These are phyloP conservation scores for Candida frijolesensis DNA, from an alignment of 1,139 yeast genomes.

Conservation along the genomic window DNA sequence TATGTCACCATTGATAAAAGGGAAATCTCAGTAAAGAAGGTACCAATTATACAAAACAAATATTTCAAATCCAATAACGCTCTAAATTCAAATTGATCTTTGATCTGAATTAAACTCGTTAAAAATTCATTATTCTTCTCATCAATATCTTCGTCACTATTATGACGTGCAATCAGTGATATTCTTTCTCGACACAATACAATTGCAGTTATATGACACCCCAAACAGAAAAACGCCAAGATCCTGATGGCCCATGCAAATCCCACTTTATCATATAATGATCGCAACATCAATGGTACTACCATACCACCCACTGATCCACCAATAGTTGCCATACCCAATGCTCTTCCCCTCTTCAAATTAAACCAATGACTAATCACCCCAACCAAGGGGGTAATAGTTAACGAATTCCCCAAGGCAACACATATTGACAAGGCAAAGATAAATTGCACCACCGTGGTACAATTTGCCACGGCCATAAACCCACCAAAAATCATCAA, in stretches of 20 bases:
- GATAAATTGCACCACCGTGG: constrained; percentile 35
- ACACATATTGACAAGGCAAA: constrained; percentile 36
- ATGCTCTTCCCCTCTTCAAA: constrained; percentile 35
- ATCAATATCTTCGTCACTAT: not conserved
- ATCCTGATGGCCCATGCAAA: constrained; percentile 39
- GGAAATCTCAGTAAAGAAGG: constrained; percentile 56
- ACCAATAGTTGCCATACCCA: constrained; percentile 41
- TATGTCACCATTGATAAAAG: constrained; percentile 55
- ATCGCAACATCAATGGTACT: constrained; percentile 35
- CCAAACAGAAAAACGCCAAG: constrained; percentile 35
- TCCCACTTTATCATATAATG: constrained; percentile 32
- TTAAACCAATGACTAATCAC: constrained; percentile 44
- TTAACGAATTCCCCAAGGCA: constrained; percentile 37
- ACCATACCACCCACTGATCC: constrained; percentile 43
- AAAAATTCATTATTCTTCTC: constrained; percentile 19
- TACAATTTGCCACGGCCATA: constrained; percentile 36
- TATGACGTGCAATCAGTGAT: not conserved
- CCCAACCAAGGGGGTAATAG: constrained; percentile 40
- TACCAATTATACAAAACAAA: constrained; percentile 30
- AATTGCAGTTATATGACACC: constrained; percentile 24
- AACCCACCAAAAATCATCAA: constrained; percentile 32
- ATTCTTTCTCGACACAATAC: constrained; percentile 13
- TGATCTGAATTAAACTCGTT: constrained; percentile 24
- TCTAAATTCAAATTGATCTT: constrained; percentile 25
- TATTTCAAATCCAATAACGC: constrained; percentile 31